phyloP scores from a whole-genome alignment of 345 rosid genomes.

The Brassica incana region DNA sequence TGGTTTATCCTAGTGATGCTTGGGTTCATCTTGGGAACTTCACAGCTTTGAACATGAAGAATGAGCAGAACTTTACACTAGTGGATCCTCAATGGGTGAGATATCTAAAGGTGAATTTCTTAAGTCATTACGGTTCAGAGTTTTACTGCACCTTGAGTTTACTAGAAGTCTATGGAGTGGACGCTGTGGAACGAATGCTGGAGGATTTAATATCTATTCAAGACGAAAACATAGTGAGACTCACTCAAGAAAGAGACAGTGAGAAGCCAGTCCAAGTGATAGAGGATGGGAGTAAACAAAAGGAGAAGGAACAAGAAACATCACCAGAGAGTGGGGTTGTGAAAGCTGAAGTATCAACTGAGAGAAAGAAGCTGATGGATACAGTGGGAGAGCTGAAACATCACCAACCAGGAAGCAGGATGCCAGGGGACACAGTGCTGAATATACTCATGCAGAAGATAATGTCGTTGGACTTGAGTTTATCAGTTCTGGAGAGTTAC shows the following conservation, averaged over 20 bases:
- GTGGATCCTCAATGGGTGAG: constrained; percentile 81
- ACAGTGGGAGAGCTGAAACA: constrained; percentile 70
- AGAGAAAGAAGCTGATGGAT: constrained; percentile 38
- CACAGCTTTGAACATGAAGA: constrained; percentile 81
- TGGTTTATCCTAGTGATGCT: constrained; percentile 73
- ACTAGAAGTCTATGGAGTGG: constrained; percentile 86
- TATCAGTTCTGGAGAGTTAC: constrained; percentile 82
- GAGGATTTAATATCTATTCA: constrained; percentile 82
- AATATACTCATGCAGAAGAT: constrained; percentile 95
- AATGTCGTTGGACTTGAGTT: constrained; percentile 67
- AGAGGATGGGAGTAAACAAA: constrained; percentile 36
- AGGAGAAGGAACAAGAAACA: constrained; percentile 44
- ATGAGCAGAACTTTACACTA: constrained; percentile 64
- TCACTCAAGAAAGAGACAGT: constrained; percentile 16
- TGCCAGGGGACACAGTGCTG: constrained; percentile 86
- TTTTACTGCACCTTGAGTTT: constrained; percentile 90
- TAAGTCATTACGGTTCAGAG: constrained; percentile 85
- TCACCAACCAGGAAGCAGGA: constrained; percentile 76
- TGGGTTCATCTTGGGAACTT: constrained; percentile 88
- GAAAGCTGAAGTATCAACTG: constrained; percentile 37
- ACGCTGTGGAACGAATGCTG: constrained; percentile 90
- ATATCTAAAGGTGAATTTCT: constrained; percentile 71
- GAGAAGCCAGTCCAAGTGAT: constrained; percentile 34
- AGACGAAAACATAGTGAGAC: constrained; percentile 35
- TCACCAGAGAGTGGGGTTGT: constrained; percentile 35